Conservation (phyloP, 495 filamentous ascomycete species). For the Penicillium lagena region DNA sequence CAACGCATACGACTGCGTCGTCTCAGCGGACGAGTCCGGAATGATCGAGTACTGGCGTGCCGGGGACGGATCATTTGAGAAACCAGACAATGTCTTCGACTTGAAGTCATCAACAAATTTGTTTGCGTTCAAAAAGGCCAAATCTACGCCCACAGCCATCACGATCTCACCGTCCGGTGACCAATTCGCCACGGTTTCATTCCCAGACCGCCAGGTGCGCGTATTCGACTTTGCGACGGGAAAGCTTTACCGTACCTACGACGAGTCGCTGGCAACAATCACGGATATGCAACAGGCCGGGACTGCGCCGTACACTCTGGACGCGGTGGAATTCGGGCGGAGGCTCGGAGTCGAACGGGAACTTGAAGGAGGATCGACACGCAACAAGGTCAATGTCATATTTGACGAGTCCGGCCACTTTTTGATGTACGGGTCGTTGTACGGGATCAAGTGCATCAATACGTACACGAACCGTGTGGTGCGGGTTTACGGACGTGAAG, state of each 20-base stretch:
- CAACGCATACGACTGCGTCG: constrained; percentile 77
- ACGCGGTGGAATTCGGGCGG: constrained; percentile 87
- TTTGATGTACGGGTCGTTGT: constrained; percentile 85
- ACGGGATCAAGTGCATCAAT: constrained; percentile 91
- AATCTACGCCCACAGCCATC: constrained; percentile 77
- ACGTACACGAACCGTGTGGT: constrained; percentile 87
- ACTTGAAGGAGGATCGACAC: constrained; percentile 61
- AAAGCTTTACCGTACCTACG: constrained; percentile 86
- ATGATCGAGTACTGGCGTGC: constrained; percentile 98
- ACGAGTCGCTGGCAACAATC: constrained; percentile 81
- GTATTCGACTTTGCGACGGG: constrained; percentile 88
- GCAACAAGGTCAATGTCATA: constrained; percentile 71
- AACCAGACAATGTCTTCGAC: constrained; percentile 85
- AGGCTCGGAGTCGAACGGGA: constrained; percentile 84
- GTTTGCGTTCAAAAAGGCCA: constrained; percentile 95
- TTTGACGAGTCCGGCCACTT: constrained; percentile 98
- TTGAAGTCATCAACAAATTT: constrained; percentile 89
- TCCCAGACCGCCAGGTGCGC: constrained; percentile 87
- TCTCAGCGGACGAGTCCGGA: constrained; percentile 82
- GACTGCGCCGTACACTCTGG: constrained; percentile 68
- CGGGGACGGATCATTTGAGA: constrained; percentile 66
- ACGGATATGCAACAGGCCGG: constrained; percentile 93
- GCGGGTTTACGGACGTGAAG: constrained; percentile 81
- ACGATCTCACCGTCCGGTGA: constrained; percentile 78
- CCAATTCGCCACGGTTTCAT: constrained; percentile 84